Conservation (phyloP, 2,329 filamentous ascomycete species). For the Pseudomassariella vexata region DNA sequence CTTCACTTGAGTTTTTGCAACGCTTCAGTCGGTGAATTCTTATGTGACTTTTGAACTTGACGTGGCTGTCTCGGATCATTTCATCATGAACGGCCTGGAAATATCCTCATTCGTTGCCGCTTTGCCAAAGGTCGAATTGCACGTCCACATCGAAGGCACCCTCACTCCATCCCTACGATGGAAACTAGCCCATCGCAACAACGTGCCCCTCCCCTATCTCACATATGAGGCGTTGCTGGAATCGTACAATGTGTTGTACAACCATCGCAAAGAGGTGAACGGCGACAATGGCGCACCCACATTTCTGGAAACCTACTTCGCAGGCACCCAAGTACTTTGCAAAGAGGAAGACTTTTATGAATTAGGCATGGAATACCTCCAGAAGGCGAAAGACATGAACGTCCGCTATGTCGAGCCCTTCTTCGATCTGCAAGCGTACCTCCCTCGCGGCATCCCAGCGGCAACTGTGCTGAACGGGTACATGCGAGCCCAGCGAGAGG, state of each 20-base stretch:
- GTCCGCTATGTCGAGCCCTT: conserved; percentile 34
- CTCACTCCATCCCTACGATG: conserved; percentile 33
- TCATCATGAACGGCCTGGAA: conserved; percentile 21
- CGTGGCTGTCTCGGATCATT: too few species aligned
- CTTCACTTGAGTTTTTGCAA: too few species aligned
- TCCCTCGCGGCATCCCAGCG: conserved; percentile 26
- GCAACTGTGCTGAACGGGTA: conserved; percentile 28
- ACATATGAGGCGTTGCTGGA: conserved; percentile 25
- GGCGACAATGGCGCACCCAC: conserved; percentile 23
- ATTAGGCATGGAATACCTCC: conserved; percentile 31
- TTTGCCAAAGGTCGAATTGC: conserved; percentile 39
- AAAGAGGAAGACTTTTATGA: conserved; percentile 32
- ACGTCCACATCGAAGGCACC: conserved; percentile 41
- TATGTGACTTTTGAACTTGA: too few species aligned
- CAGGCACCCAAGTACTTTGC: conserved; percentile 24
- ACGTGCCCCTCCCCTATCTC: conserved; percentile 21
- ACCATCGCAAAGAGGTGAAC: conserved; percentile 31
- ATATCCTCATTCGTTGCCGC: conserved; percentile 27
- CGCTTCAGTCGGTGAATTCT: too few species aligned
- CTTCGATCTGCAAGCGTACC: conserved; percentile 37
- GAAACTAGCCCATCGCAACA: conserved; percentile 33
- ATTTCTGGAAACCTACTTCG: conserved; percentile 28
- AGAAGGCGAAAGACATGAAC: conserved; percentile 25
- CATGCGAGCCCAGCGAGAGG: conserved; percentile 24
- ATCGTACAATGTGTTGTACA: conserved; percentile 28